A percentile compares a stretch with the other conserved stretches of the same genome.
Conservation (phyloP, 306 rosid genomes). For the Cucurbita ficifolia region DNA sequence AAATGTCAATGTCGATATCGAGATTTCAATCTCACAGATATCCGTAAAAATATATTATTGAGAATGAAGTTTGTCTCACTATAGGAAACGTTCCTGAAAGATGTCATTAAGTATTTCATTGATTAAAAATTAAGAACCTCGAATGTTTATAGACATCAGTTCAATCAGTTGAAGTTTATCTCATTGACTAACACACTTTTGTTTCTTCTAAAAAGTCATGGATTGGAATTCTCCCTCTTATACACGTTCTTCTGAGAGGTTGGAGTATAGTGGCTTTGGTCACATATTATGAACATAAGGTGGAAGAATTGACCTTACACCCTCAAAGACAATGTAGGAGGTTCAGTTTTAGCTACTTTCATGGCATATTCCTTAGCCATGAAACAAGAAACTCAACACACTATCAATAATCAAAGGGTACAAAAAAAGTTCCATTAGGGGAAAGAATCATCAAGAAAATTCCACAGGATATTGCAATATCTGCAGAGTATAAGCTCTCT, state of each 20-base stretch:
- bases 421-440: neutral
- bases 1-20: no score
- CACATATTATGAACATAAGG: neutral
- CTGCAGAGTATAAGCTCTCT: neutral
- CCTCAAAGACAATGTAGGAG: neutral
- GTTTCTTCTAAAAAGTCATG: no score
- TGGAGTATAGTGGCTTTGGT: neutral
- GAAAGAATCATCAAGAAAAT: neutral
- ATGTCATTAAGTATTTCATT: no score
- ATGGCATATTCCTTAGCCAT: neutral
- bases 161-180: no score
- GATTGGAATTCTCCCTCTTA: neutral
- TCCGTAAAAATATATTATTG: no score
- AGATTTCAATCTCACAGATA: no score
- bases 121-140: no score
- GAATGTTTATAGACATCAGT: no score
- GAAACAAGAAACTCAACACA: neutral
- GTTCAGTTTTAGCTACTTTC: neutral
- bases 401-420: neutral
- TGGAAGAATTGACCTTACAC: neutral
- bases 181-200: neutral
- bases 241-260: neutral
- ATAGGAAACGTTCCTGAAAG: no score
- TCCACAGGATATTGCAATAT: neutral
- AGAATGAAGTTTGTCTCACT: no score